phyloP scores from a whole-genome alignment of 441 rosid genomes.

The Breynia disticha region DNA sequence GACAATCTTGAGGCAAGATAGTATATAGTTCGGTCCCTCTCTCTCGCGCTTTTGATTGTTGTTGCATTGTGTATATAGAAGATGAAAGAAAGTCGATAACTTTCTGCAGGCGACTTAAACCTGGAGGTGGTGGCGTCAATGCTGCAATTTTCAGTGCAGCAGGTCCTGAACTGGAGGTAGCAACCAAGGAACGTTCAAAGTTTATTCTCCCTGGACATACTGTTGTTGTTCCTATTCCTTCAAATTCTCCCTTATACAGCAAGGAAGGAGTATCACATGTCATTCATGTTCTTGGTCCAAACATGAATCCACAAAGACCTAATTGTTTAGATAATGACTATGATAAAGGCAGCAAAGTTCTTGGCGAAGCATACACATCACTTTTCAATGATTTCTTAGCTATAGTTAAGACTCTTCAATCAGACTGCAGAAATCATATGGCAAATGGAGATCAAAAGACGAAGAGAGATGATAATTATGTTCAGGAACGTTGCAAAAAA shows the following conservation, averaged over 20 bases:
- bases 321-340: slow-evolving; percentile 63
- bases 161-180: slow-evolving; percentile 55
- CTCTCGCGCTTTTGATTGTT: background rate
- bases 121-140: slow-evolving; percentile 95
- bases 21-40: background rate
- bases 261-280: slow-evolving; percentile 79
- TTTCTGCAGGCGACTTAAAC: slow-evolving; percentile 67
- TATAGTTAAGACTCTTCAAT: slow-evolving; percentile 23
- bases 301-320: slow-evolving; percentile 89
- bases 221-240: slow-evolving; percentile 73
- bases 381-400: slow-evolving; percentile 72
- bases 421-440: slow-evolving; percentile 12
- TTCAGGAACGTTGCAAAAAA: slow-evolving; percentile 44
- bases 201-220: slow-evolving; percentile 67
- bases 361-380: slow-evolving; percentile 60
- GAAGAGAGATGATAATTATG: slow-evolving; percentile 31
- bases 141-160: slow-evolving; percentile 77
- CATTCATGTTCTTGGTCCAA: slow-evolving; percentile 95
- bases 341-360: slow-evolving; percentile 59
- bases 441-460: slow-evolving; percentile 26
- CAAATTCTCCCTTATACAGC: slow-evolving; percentile 50
- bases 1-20: too few relatives aligned
- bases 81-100: slow-evolving; percentile 10
- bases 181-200: slow-evolving; percentile 47
- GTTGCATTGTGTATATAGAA: slow-evolving; percentile 2